Base-by-base conservation (phyloP, 805 yeast species). In the Cyberlindnera samutprakarnensis region DNA sequence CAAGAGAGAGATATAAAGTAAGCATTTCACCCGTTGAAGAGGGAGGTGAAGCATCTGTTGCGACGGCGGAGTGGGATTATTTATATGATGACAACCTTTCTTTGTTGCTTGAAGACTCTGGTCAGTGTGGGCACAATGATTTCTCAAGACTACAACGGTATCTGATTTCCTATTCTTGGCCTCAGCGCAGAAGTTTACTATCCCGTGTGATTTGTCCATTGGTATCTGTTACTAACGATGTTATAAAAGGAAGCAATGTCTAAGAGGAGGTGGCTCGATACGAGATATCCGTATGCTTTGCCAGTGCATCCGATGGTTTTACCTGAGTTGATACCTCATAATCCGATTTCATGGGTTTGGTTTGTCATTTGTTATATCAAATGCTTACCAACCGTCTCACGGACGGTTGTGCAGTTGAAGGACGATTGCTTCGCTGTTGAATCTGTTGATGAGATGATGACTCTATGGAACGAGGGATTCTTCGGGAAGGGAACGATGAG, bases 61-160 rank as follows among this genome's bases (percentile, higher is more conserved):
- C n/a, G n/a, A n/a, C n/a, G n/a, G n/a, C n/a, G n/a, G n/a, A n/a
- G n/a, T n/a, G n/a, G n/a, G n/a, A 11, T 12, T 17, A 10, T 17
- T 25, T 25, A 20, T 13, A 14, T 56, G 62, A 57, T 55, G 59
- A 56, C 42, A 49, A 40, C 31, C 41, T 41, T 23, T 25, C 40
- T 33, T 46, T 19, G 61, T 61, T 56, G 68, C 70, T 63, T 54
- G 71, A 66, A 64, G 67, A 54, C 53, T 44, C 36, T 46, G 44
- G 53, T 56, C 74, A 47, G 52, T 76, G 84, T 74, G 72, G 68
- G 82, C 77, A 69, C 79, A 53, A n/a, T 61, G 78, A 72, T 74
- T 75, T 70, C 77, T 71, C 76, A 72, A 78, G 94, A 84, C 95
- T 84, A 84, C 94, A 84, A 84, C 94, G 94, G 94, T 84, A 84